These are phyloP conservation scores for Zea luxurians DNA, from an alignment of 176 grass and related monocot species.

Conservation along the genomic window DNA sequence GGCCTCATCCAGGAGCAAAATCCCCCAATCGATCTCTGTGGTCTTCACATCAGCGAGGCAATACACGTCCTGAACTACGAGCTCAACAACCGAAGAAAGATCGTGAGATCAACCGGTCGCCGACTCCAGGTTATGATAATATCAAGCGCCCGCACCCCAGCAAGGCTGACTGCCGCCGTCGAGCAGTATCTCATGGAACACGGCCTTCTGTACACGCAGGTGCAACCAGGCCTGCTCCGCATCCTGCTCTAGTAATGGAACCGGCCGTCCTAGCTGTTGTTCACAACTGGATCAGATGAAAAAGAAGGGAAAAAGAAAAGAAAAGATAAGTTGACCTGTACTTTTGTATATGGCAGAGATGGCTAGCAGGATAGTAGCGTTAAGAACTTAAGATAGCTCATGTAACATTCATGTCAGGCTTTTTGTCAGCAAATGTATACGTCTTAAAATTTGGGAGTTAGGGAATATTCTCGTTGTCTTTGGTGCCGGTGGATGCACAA, in stretches of 20 bases:
- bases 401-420: conserved; percentile 55
- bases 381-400: conserved; percentile 33
- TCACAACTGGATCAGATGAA: conserved; percentile 38
- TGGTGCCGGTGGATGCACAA: neutral
- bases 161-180: conserved; percentile 55
- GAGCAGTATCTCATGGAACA: conserved; percentile 88
- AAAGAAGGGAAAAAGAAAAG: conserved; percentile 14
- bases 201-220: conserved; percentile 60
- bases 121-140: conserved; percentile 64
- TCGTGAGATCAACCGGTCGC: conserved; percentile 55
- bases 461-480: conserved; percentile 51
- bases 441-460: conserved; percentile 78
- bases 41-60: conserved; percentile 64
- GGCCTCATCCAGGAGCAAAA: conserved; percentile 67
- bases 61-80: conserved; percentile 79
- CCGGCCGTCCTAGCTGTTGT: conserved; percentile 7
- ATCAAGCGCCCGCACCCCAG: conserved; percentile 47
- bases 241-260: conserved; percentile 64
- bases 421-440: conserved; percentile 61
- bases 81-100: conserved; percentile 67
- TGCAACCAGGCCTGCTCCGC: conserved; percentile 70
- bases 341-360: conserved; percentile 79
- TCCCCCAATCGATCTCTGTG: conserved; percentile 68
- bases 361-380: conserved; percentile 61
- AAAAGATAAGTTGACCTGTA: conserved; percentile 46